These are phyloP conservation scores for Phyllosticta capitalensis DNA, from an alignment of 2,329 filamentous ascomycete species.

Conservation along the genomic window DNA sequence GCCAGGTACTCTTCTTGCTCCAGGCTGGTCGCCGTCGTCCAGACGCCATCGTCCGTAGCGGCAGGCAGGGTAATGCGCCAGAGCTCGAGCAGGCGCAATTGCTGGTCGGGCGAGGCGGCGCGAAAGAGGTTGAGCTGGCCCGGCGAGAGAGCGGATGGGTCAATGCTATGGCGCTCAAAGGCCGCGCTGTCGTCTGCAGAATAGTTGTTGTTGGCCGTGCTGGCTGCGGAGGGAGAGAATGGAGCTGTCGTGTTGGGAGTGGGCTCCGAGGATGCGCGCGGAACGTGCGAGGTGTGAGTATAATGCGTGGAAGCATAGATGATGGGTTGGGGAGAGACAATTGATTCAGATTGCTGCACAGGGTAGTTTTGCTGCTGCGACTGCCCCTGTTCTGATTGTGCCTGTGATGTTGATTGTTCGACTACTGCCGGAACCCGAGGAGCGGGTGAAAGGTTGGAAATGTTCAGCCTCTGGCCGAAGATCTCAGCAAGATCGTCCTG, in stretches of 20 bases:
- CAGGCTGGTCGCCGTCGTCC: slow-evolving; percentile 46
- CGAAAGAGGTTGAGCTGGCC: slow-evolving; percentile 73
- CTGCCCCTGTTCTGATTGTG: slow-evolving; percentile 4
- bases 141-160: slow-evolving; percentile 58
- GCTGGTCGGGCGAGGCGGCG: slow-evolving; percentile 62
- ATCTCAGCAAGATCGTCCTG: slow-evolving; percentile 76
- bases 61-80: slow-evolving; percentile 65
- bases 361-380: slow-evolving; percentile 21
- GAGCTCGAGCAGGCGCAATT: slow-evolving; percentile 66
- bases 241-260: slow-evolving; percentile 5
- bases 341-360: not conserved
- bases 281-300: slow-evolving; percentile 64
- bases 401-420: slow-evolving; percentile 5
- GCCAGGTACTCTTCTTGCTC: slow-evolving; percentile 47
- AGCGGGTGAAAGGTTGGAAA: slow-evolving; percentile 9
- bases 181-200: slow-evolving; percentile 36
- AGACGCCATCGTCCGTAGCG: slow-evolving; percentile 47
- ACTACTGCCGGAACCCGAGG: slow-evolving; percentile 12
- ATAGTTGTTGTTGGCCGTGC: slow-evolving; percentile 5
- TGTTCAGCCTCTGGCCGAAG: slow-evolving; percentile 59
- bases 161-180: slow-evolving; percentile 57
- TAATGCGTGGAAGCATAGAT: slow-evolving; percentile 78
- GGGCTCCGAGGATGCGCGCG: slow-evolving; percentile 10
- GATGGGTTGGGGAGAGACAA: slow-evolving; percentile 38
- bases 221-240: slow-evolving; percentile 33